Percentiles rank a stretch among this genome's conserved stretches.
These are phyloP conservation scores for Huntiella savannae DNA, from an alignment of 2,329 filamentous ascomycete species.

Conservation along the genomic window DNA sequence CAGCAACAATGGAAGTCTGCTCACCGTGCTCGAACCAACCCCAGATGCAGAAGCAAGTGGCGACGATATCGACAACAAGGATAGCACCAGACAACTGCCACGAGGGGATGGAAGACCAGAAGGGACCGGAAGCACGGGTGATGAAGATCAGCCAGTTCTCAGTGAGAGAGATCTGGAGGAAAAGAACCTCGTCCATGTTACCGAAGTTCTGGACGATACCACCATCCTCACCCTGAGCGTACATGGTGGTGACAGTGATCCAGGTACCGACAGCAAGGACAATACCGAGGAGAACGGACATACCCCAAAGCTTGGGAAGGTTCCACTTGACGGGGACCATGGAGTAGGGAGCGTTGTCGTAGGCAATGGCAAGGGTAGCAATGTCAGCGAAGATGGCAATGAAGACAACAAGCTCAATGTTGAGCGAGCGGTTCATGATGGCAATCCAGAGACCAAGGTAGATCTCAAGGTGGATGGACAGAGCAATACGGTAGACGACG, in stretches of 20 bases:
- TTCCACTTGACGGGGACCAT: slow-evolving; percentile 88
- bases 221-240: slow-evolving; percentile 41
- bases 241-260: slow-evolving; percentile 78
- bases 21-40: slow-evolving; percentile 53
- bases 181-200: slow-evolving; percentile 62
- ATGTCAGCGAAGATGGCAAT: slow-evolving; percentile 91
- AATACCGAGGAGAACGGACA: slow-evolving; percentile 67
- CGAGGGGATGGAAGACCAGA: slow-evolving; percentile 78
- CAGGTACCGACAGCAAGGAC: slow-evolving; percentile 70
- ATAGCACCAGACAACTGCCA: slow-evolving; percentile 70
- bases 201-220: slow-evolving; percentile 85
- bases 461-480: slow-evolving; percentile 80
- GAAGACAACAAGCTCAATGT: slow-evolving; percentile 78
- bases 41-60: slow-evolving; percentile 71
- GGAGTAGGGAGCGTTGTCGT: slow-evolving; percentile 80
- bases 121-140: slow-evolving; percentile 78
- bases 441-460: slow-evolving; percentile 86
- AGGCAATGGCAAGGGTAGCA: slow-evolving; percentile 78
- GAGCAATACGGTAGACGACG: slow-evolving; percentile 83
- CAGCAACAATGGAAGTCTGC: slow-evolving; percentile 59
- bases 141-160: slow-evolving; percentile 97
- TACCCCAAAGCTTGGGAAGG: slow-evolving; percentile 75
- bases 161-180: slow-evolving; percentile 76
- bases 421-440: slow-evolving; percentile 65
- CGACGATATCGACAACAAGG: slow-evolving; percentile 61